Evolutionary conservation across 106 monocot species (phyloP).

Genomic region (Dendrobium catenatum): DNA sequence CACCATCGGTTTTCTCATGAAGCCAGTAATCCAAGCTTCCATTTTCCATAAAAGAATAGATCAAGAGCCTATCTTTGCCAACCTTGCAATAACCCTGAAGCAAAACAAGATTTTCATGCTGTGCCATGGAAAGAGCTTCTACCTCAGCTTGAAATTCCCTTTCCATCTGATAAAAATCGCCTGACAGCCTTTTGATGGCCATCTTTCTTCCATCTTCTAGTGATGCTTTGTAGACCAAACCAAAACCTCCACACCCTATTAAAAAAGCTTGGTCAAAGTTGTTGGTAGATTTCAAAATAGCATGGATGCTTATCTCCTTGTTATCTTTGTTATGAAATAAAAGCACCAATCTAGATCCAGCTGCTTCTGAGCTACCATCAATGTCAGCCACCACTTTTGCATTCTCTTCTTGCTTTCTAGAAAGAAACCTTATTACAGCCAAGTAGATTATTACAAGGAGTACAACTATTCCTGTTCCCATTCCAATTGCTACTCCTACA

Average conservation of each 20-base stretch:
- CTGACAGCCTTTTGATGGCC: constrained; percentile 22
- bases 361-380: constrained; percentile 13
- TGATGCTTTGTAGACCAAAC: constrained; percentile 22
- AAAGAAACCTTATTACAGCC: constrained; percentile 10
- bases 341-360: constrained; percentile 15
- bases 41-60: constrained; percentile 27
- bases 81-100: constrained; percentile 23
- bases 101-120: constrained; percentile 19
- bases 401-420: constrained; percentile 8
- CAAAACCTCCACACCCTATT: constrained; percentile 25
- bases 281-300: constrained; percentile 24
- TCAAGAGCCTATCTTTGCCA: constrained; percentile 17
- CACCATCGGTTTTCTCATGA: constrained; percentile 19
- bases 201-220: constrained; percentile 17
- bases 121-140: constrained; percentile 21
- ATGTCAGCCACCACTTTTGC: constrained; percentile 20
- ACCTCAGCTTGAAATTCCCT: constrained; percentile 25
- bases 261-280: constrained; percentile 21
- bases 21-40: constrained; percentile 29
- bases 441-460: constrained; percentile 21
- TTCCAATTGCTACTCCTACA: constrained; percentile 27
- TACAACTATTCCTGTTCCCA: constrained; percentile 24
- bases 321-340: constrained; percentile 31
- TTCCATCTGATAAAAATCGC: constrained; percentile 30
- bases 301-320: constrained; percentile 16